Conservation (phyloP, 2,329 filamentous ascomycete genomes). For the Scedosporium apiospermum region DNA sequence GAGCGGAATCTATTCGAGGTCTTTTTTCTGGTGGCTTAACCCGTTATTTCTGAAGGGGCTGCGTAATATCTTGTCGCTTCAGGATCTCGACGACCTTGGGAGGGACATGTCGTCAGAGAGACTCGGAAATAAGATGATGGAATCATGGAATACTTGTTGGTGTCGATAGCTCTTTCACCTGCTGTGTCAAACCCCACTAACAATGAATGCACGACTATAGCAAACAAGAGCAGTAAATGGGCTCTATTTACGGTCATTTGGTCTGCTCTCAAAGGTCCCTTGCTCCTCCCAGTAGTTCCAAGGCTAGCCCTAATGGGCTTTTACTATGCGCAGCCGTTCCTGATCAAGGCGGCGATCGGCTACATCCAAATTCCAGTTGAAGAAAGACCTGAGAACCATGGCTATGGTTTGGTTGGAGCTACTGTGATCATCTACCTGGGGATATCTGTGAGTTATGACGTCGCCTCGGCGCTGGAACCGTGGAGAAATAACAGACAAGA, state of each 20-base stretch:
- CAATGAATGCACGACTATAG: neutral
- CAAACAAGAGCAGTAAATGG: neutral
- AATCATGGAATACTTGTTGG: neutral
- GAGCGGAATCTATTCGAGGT: neutral
- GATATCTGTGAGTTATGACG: too few species aligned
- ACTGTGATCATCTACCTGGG: neutral
- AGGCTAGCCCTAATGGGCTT: slow-evolving; percentile 7
- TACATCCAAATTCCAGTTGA: neutral
- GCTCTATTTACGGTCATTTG: neutral
- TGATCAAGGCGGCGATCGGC: slow-evolving; percentile 8
- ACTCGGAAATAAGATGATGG: neutral
- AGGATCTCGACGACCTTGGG: slow-evolving; percentile 10
- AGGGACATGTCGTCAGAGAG: neutral
- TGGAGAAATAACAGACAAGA: too few species aligned
- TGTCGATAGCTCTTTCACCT: neutral
- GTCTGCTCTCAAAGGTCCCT: neutral
- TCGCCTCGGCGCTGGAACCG: too few species aligned
- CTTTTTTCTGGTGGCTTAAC: slow-evolving; percentile 24
- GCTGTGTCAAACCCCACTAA: neutral
- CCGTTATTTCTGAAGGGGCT: slow-evolving; percentile 17
- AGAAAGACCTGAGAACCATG: neutral
- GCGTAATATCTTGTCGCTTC: slow-evolving; percentile 6
- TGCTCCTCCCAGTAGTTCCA: neutral
- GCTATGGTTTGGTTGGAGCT: neutral
- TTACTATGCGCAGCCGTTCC: slow-evolving; percentile 9